A percentile compares a stretch with the other conserved stretches of the same genome.
These are phyloP conservation scores for Pyrenophora tritici-repentis DNA, from an alignment of 2,329 filamentous ascomycete species.

Conservation along the genomic window DNA sequence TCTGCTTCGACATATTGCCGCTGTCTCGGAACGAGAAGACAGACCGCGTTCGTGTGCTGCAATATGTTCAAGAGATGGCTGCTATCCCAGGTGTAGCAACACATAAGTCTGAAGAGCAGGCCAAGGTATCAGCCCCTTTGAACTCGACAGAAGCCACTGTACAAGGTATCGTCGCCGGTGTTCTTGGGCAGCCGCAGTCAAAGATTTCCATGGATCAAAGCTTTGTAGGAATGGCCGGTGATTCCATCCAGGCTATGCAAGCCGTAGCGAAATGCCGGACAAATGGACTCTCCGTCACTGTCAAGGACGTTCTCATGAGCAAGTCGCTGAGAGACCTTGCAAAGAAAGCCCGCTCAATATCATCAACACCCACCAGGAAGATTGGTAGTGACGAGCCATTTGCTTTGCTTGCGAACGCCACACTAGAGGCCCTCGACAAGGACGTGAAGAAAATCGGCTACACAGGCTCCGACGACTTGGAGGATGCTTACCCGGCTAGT, in stretches of 20 bases:
- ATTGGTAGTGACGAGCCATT: neutral
- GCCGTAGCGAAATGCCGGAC: neutral
- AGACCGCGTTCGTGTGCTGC: neutral
- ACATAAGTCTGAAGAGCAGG: neutral
- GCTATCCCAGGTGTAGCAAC: neutral
- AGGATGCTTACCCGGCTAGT: constrained; percentile 9
- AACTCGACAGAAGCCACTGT: constrained; percentile 1
- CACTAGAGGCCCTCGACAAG: neutral
- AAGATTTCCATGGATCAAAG: neutral
- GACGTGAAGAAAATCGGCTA: neutral
- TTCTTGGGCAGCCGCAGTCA: neutral
- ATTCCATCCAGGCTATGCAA: constrained; percentile 1
- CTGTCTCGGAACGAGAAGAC: neutral
- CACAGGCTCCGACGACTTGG: constrained; percentile 1
- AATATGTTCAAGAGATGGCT: neutral
- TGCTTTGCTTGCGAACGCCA: neutral
- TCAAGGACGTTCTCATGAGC: neutral
- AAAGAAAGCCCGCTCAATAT: neutral
- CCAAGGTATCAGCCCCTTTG: neutral
- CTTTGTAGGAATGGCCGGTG: neutral
- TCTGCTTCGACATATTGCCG: constrained; percentile 35
- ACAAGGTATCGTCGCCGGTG: neutral
- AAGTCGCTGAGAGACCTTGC: neutral
- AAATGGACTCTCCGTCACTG: neutral
- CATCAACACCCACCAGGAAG: neutral